Conservation (phyloP, 768 basidiomycete genomes). For the Tulasnella calospora region DNA sequence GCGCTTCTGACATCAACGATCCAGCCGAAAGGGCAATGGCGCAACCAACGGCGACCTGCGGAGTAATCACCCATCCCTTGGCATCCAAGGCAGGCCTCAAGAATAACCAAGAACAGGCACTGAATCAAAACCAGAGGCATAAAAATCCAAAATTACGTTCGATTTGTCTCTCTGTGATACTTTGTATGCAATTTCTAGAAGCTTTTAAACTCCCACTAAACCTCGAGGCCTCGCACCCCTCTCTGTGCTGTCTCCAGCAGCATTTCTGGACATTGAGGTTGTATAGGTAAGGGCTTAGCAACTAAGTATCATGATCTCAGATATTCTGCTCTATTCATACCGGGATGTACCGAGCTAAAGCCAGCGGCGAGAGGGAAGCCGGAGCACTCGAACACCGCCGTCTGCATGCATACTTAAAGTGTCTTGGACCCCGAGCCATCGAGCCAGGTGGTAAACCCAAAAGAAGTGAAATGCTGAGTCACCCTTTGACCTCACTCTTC, state of each 20-base stretch:
- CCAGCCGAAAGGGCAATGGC: background rate
- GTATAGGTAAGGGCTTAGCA: too few species aligned
- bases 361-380: too few species aligned
- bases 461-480: background rate
- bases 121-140: background rate
- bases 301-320: too few species aligned
- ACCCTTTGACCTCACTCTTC: background rate
- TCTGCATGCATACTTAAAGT: too few species aligned
- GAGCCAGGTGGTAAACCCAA: background rate
- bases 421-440: background rate
- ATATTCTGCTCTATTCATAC: too few species aligned
- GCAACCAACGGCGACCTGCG: background rate
- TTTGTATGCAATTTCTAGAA: background rate
- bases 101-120: background rate
- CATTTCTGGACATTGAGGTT: too few species aligned
- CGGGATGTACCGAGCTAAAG: too few species aligned
- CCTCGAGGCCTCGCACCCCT: too few species aligned
- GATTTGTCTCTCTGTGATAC: background rate
- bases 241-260: too few species aligned
- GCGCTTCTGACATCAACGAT: background rate
- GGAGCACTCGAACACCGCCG: too few species aligned
- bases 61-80: background rate
- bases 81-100: background rate
- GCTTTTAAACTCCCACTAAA: background rate
- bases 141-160: background rate